Evolutionary conservation across 352 stramenopile genomes (phyloP).

Genomic region (Achlya hypogyna): DNA sequence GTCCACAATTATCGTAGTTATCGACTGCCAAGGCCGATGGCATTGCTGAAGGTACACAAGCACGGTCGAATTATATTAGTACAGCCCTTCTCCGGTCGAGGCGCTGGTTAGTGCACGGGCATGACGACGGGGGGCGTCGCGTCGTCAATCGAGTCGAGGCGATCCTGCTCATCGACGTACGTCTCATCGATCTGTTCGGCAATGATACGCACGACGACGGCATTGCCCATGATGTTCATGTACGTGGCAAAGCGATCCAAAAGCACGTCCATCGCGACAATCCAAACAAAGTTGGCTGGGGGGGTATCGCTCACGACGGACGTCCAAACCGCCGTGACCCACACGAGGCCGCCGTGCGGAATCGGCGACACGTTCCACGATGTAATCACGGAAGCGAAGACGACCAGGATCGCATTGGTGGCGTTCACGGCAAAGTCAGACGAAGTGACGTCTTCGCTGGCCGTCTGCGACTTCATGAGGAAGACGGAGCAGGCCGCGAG

Average conservation of each 20-base stretch:
- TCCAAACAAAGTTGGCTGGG: constrained; percentile 26
- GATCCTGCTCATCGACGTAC: constrained; percentile 22
- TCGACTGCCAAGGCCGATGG: no score
- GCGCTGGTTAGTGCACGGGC: no score
- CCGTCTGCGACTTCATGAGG: constrained; percentile 22
- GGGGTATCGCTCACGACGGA: constrained; percentile 45
- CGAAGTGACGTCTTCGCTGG: constrained; percentile 32
- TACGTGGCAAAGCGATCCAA: constrained; percentile 64
- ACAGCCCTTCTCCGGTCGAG: no score
- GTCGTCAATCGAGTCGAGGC: background rate
- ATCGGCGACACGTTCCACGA: constrained; percentile 52
- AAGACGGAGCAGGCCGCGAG: constrained; percentile 56
- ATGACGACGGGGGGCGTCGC: background rate
- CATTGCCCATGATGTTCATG: constrained; percentile 66
- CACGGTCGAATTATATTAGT: background rate
- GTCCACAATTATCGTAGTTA: no score
- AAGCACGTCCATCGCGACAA: constrained; percentile 58
- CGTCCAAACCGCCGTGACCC: constrained; percentile 66
- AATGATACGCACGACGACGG: constrained; percentile 62
- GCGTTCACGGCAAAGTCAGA: constrained; percentile 32
- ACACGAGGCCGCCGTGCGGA: constrained; percentile 55
- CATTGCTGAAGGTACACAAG: no score
- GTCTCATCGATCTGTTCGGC: constrained; percentile 49
- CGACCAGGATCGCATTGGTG: constrained; percentile 42
- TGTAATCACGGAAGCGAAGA: constrained; percentile 47